A percentile compares a stretch with the other conserved stretches of the same genome.
Evolutionary conservation across 306 rosid genomes (phyloP).

Genomic region (Vicia sativa): DNA sequence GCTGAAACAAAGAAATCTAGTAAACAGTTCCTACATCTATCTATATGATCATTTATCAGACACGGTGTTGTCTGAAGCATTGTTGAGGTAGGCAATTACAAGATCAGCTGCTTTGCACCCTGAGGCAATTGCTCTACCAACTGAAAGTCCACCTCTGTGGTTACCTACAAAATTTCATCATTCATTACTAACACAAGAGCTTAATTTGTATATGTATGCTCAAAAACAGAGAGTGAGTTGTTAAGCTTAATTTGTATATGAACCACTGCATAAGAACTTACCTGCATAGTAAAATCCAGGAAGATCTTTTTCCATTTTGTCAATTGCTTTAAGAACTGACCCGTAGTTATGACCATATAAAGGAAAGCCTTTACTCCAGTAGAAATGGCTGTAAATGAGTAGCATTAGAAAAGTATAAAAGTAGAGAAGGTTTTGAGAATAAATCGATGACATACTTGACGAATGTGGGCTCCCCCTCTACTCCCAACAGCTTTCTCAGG

Average conservation of each 20-base stretch:
- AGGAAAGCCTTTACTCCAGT: slow-evolving; percentile 93
- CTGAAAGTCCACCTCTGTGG: slow-evolving; percentile 83
- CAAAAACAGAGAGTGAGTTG: not conserved
- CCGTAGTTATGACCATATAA: slow-evolving; percentile 76
- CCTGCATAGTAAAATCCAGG: slow-evolving; percentile 95
- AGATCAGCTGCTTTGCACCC: slow-evolving; percentile 95
- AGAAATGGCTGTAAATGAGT: slow-evolving; percentile 71
- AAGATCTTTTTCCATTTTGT: slow-evolving; percentile 76
- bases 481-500: slow-evolving; percentile 83
- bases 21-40: slow-evolving; percentile 31
- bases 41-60: slow-evolving; percentile 36
- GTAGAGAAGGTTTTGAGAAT: slow-evolving; percentile 24
- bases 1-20: slow-evolving; percentile 26
- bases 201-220: slow-evolving; percentile 3
- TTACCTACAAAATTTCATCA: slow-evolving; percentile 57
- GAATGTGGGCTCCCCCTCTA: slow-evolving; percentile 83
- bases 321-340: slow-evolving; percentile 83
- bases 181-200: slow-evolving; percentile 12
- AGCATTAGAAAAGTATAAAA: slow-evolving; percentile 33
- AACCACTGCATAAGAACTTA: slow-evolving; percentile 35
- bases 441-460: slow-evolving; percentile 59
- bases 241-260: not conserved
- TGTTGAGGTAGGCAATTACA: slow-evolving; percentile 75
- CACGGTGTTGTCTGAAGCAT: slow-evolving; percentile 49
- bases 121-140: slow-evolving; percentile 80